phyloP scores from a whole-genome alignment of 345 rosid species.

The Acer yangbiense region DNA sequence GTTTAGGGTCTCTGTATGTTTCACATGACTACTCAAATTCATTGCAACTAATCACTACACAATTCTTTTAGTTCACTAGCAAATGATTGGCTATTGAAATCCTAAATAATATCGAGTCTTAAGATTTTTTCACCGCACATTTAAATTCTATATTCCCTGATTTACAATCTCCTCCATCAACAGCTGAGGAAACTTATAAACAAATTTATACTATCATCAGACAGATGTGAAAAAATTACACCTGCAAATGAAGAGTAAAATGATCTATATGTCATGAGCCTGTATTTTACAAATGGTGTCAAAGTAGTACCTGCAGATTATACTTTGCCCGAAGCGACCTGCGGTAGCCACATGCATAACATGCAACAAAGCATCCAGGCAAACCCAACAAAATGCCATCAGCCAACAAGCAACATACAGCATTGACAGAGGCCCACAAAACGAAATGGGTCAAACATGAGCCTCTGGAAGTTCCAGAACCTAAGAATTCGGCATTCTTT shows the following conservation, averaged over 20 bases:
- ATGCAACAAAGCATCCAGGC: slow-evolving; percentile 86
- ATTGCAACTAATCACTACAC: slow-evolving; percentile 7
- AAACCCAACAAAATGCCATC: slow-evolving; percentile 72
- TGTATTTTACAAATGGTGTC: not conserved
- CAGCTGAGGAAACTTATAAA: not conserved
- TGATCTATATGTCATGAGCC: not conserved
- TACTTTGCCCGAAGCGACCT: slow-evolving; percentile 66
- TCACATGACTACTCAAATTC: not conserved
- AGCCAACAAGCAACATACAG: slow-evolving; percentile 66
- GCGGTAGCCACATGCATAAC: slow-evolving; percentile 88
- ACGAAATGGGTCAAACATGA: slow-evolving; percentile 77
- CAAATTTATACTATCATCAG: not conserved
- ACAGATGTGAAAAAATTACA: not conserved
- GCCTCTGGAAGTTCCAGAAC: slow-evolving; percentile 85
- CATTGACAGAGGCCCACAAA: slow-evolving; percentile 70
- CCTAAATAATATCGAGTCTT: not conserved
- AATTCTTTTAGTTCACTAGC: not conserved
- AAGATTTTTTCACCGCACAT: not conserved
- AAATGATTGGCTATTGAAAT: slow-evolving; percentile 4
- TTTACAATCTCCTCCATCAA: not conserved
- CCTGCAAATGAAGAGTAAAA: not conserved
- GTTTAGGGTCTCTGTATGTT: not conserved
- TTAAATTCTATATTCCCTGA: not conserved
- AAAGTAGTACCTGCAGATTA: slow-evolving; percentile 60
- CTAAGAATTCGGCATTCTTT: slow-evolving; percentile 81